Evolutionary conservation across 768 basidiomycete genomes (phyloP).

Genomic region (Suillus subaureus): DNA sequence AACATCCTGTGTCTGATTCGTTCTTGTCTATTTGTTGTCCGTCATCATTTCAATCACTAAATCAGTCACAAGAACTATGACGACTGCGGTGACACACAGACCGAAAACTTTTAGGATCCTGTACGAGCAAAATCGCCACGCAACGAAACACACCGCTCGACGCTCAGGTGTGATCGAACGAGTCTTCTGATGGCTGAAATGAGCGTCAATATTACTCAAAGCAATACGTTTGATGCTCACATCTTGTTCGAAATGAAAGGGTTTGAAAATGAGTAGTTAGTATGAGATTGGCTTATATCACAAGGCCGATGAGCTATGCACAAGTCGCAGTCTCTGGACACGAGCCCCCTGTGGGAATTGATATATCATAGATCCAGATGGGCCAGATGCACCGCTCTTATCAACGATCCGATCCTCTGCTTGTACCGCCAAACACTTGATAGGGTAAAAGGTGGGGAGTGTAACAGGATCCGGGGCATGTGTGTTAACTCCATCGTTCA

Average conservation of each 20-base stretch:
- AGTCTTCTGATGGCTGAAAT: no score
- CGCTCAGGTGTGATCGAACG: no score
- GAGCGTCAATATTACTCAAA: neutral
- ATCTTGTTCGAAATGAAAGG: neutral
- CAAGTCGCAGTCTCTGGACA: neutral
- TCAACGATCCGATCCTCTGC: neutral
- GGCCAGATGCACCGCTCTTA: neutral
- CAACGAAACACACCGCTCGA: neutral
- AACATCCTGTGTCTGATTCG: no score
- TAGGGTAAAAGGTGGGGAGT: neutral
- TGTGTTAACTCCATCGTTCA: neutral
- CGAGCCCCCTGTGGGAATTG: no score
- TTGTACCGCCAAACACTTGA: neutral
- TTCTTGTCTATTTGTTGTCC: neutral
- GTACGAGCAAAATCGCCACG: neutral
- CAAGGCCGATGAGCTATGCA: neutral
- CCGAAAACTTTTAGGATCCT: neutral
- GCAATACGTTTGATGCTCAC: neutral
- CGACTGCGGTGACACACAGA: neutral
- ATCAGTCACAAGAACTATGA: neutral
- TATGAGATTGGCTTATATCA: no score
- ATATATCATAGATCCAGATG: neutral
- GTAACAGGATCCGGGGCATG: neutral
- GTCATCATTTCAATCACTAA: neutral
- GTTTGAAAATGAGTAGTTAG: neutral